Evolutionary conservation across 2,329 filamentous ascomycete species (phyloP), one percentile per base, ranked within the genome.

Genomic region (Ceratocystis cacaofunesta): DNA sequence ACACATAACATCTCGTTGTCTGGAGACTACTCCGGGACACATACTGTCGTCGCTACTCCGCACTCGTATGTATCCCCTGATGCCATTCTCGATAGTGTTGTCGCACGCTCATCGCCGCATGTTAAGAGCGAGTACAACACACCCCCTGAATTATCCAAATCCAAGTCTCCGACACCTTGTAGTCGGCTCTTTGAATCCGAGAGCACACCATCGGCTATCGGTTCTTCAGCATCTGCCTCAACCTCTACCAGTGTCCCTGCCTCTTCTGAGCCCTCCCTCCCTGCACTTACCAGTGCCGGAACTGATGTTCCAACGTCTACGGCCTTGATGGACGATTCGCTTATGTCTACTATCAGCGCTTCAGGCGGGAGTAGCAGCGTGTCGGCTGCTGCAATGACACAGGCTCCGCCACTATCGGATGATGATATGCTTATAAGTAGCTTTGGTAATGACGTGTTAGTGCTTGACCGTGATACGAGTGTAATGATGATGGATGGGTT

Each of bases 81-180:
- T 61, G 75, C 75, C n/a, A 74, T 77, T 57, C 75, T 76, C 70
- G 76, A 77, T 28, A 72, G 69, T 62, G 50, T 52, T 5, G 66
- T 43, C 60, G n/a, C 61, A 52, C 61, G 68, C 8, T 69, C 70
- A 10, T 66, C 65, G 30, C 75, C 76, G 30, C 74, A 76, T 60
- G 74, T 78, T 1, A 71, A 70, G 6, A 82, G 81, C 72, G 78
- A 79, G 66, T 82, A 79, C 72, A 82, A 80, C 72, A 82, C 82
- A 2, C 81, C 82, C 3, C 83, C 83, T 0, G 82, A 81, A 68
- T 78, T 85, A 36, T 84, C 82, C n/a, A 79, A 82, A 67, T 82
- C 82, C 25, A 82, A 81, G 15, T 85, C 83, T 28, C 82, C 82
- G 3, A 80, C 79, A 32, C 74, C 78, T 5, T 70, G 55, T n/a